Evolutionary conservation across 306 rosid species (phyloP).

Genomic region (Vicia villosa): DNA sequence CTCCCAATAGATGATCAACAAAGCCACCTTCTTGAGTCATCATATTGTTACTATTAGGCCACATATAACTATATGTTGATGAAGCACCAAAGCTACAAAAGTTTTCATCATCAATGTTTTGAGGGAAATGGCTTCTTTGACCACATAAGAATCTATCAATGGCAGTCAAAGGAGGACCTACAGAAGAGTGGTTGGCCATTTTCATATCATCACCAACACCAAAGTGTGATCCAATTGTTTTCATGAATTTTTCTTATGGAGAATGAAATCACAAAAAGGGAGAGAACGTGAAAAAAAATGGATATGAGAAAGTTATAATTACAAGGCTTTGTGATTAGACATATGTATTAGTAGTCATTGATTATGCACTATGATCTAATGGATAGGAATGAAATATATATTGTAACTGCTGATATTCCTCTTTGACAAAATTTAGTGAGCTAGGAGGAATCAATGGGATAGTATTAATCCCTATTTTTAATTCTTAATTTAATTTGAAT

Average conservation of each 20-base stretch:
- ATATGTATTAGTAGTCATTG: constrained; percentile 46
- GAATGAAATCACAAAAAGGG: constrained; percentile 18
- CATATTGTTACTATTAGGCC: constrained; percentile 26
- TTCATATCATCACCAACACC: constrained; percentile 13
- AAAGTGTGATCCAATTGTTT: constrained; percentile 26
- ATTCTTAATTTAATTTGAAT: background rate
- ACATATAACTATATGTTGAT: constrained; percentile 22
- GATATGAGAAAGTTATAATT: constrained; percentile 43
- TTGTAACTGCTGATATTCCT: constrained; percentile 75
- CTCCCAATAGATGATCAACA: constrained; percentile 31
- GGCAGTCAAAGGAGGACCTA: constrained; percentile 63
- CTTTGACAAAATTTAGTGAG: constrained; percentile 39
- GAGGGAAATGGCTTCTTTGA: constrained; percentile 39
- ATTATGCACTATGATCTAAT: constrained; percentile 42
- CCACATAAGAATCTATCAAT: constrained; percentile 67
- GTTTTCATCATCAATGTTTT: constrained; percentile 20
- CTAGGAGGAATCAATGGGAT: constrained; percentile 66
- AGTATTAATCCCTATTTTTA: constrained; percentile 35
- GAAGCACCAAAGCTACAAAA: constrained; percentile 25
- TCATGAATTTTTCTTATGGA: constrained; percentile 45
- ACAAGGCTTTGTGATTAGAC: constrained; percentile 50
- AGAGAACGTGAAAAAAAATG: constrained; percentile 29
- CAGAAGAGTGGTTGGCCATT: constrained; percentile 14
- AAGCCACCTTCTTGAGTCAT: constrained; percentile 26
- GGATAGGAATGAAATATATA: constrained; percentile 41